phyloP scores from a whole-genome alignment of 1,284 basidiomycete species.

The Ceratobasidium sp. region DNA sequence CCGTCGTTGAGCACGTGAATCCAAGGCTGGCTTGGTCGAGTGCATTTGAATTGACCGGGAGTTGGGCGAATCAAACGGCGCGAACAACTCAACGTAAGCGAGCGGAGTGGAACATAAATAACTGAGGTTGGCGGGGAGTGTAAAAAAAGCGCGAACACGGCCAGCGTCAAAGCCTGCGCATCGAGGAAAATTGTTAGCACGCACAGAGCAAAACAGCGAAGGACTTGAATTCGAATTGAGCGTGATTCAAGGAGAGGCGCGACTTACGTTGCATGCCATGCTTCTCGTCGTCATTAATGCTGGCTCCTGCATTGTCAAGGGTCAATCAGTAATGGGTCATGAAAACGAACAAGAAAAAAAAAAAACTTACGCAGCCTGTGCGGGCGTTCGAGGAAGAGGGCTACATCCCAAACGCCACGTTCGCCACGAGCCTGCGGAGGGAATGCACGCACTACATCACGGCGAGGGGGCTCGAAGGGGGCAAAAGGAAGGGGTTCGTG shows the following conservation, averaged over 20 bases:
- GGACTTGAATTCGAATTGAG: not conserved
- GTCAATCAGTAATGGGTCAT: too few species aligned
- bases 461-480: conserved; percentile 6
- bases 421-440: not conserved
- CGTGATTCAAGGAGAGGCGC: not conserved
- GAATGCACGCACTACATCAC: conserved; percentile 13
- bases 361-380: not conserved
- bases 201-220: not conserved
- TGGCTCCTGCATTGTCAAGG: too few species aligned
- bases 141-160: conserved; percentile 26
- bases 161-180: conserved; percentile 18
- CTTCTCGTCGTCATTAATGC: not conserved
- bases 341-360: not conserved
- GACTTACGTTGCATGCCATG: conserved; percentile 22
- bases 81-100: conserved; percentile 33
- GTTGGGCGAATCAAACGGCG: not conserved
- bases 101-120: not conserved
- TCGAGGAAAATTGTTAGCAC: not conserved
- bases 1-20: not conserved
- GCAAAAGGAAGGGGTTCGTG: conserved; percentile 18
- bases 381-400: not conserved
- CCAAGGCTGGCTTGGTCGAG: not conserved
- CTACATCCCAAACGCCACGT: conserved; percentile 6
- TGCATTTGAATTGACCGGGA: not conserved
- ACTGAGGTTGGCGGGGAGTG: not conserved